These are phyloP conservation scores for Vigna angularis DNA, from an alignment of 306 rosid species.

Conservation along the genomic window DNA sequence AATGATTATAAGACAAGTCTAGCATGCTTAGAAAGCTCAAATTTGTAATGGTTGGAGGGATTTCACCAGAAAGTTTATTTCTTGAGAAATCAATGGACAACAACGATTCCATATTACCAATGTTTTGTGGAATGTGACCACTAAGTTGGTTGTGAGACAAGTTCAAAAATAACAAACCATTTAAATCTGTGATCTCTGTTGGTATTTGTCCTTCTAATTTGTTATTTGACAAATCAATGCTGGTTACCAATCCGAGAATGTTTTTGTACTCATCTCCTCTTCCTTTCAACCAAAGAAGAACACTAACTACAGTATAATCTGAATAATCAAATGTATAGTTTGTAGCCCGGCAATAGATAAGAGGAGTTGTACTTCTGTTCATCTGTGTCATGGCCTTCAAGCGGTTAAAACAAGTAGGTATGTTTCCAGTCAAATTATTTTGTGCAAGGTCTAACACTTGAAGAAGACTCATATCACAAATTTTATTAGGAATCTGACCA, in stretches of 20 bases:
- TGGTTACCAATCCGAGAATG: neutral
- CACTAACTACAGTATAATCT: neutral
- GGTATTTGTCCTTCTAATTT: slow-evolving; percentile 4
- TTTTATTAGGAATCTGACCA: neutral
- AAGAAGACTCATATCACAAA: slow-evolving; percentile 1
- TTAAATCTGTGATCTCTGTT: neutral
- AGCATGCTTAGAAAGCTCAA: slow-evolving; percentile 33
- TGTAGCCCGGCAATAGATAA: rapidly evolving
- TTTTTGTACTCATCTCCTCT: neutral
- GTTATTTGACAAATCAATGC: slow-evolving; percentile 5
- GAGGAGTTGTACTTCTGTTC: neutral
- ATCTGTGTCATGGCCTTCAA: slow-evolving; percentile 32
- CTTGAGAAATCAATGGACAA: slow-evolving; percentile 41
- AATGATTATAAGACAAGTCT: slow-evolving; percentile 46
- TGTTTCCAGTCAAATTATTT: slow-evolving; percentile 32
- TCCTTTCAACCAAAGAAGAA: neutral
- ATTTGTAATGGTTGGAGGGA: slow-evolving; percentile 39
- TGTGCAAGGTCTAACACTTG: slow-evolving; percentile 44
- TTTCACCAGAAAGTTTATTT: slow-evolving; percentile 44
- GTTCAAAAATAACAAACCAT: slow-evolving; percentile 28
- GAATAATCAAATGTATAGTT: no score
- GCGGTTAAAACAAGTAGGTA: slow-evolving; percentile 42
- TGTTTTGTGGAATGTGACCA: slow-evolving; percentile 35
- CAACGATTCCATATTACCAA: slow-evolving; percentile 37
- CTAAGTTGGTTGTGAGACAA: slow-evolving; percentile 42